Evolutionary conservation across 2,329 filamentous ascomycete genomes (phyloP), one percentile per base, ranked within the genome.

Genomic region (Aspergillus bombycis): DNA sequence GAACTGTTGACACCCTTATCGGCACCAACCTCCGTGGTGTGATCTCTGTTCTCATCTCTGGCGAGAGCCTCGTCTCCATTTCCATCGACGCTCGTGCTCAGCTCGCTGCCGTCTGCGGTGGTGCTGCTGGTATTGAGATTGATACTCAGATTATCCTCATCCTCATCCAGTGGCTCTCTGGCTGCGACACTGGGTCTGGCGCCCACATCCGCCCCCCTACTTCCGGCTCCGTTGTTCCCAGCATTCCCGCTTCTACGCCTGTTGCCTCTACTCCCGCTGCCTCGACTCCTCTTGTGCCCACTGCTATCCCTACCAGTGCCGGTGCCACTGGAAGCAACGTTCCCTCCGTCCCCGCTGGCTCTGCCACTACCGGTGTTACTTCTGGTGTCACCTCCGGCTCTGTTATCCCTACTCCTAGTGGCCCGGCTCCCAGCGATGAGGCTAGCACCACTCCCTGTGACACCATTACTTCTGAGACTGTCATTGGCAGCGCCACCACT

Each of bases 111-210:
- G 69, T 78, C 69, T 67, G 77, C 30, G 68, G 72, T 69, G 77
- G 77, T 55, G 67, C 67, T 32, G 55, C 82, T 14, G 76, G 76
- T 58, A 83, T 88, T 61, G 81, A 83, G 30, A 74, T 86, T 57
- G 82, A 84, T 69, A 77, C 75, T 50, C 80, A 83, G 67, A 84
- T 85, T 74, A 80, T 84, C 69, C 77, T 84, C 65, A 85, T 85
- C 65, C 75, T 83, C 63, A 78, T 85, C 66, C 66, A 73, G 62
- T 77, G 74, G 74, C 69, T 77, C 61, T 75, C 71, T 48, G 75
- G 74, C 63, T 75, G 74, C 69, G 66, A 68, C 57, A 58, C 57
- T 57, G 62, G 72, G 41, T 65, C 71, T 48, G 68, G 70, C 65
- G 67, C 64, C 38, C 66, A 67, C 61, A 46, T 61, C 41, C 32